These are phyloP conservation scores for Colletotrichum sidae DNA, from an alignment of 2,329 filamentous ascomycete species.

Conservation along the genomic window DNA sequence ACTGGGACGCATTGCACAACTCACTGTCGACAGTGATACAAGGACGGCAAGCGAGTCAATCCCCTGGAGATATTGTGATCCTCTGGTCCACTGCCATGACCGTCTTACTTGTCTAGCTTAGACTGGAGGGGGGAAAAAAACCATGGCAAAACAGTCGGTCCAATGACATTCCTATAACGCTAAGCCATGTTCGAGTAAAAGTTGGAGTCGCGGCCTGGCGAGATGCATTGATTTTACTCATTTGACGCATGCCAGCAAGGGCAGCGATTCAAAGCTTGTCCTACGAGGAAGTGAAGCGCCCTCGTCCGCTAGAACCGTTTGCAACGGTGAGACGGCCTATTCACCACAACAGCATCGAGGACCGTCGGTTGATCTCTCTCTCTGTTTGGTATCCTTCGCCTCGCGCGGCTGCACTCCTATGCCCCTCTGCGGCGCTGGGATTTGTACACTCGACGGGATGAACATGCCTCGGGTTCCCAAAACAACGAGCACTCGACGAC, in stretches of 20 bases:
- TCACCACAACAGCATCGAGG: not conserved
- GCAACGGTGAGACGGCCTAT: conserved; percentile 3
- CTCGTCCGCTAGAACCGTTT: conserved; percentile 11
- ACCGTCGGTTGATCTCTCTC: not conserved
- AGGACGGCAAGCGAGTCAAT: conserved; percentile 18
- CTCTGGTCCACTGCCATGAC: conserved; percentile 24
- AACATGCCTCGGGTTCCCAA: conserved; percentile 16
- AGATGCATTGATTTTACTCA: not conserved
- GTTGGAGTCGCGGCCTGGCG: not conserved
- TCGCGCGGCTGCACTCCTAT: conserved; percentile 5
- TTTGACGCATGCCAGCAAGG: conserved; percentile 10
- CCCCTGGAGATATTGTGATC: conserved; percentile 18
- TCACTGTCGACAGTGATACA: too few relatives aligned
- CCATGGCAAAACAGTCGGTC: conserved; percentile 19
- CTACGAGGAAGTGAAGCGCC: conserved; percentile 4
- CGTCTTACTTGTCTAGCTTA: conserved; percentile 7
- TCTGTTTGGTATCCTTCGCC: conserved; percentile 19
- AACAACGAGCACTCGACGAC: conserved; percentile 1
- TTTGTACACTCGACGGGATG: conserved; percentile 2
- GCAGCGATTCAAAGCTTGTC: not conserved
- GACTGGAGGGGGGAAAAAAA: not conserved
- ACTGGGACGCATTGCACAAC: not conserved
- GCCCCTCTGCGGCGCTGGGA: not conserved
- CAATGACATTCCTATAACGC: not conserved
- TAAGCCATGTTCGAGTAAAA: not conserved